phyloP scores from a whole-genome alignment of 352 stramenopile genomes.

The Phytophthora ohioensis region DNA sequence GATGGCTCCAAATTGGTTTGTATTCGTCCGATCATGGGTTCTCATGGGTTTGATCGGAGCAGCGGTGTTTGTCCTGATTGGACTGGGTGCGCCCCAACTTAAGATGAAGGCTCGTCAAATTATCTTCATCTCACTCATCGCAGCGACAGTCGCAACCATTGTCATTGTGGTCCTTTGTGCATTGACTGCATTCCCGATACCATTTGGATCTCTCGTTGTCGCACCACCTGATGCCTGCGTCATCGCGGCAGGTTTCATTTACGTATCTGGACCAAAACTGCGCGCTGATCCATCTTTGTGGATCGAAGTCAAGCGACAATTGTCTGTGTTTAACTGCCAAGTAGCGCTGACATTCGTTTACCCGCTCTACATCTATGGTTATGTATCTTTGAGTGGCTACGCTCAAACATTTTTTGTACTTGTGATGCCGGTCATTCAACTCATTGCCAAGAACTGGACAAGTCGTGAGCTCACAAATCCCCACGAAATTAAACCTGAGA shows the following conservation, averaged over 20 bases:
- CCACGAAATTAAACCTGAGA: neutral
- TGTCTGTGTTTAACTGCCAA: neutral
- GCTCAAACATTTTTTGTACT: neutral
- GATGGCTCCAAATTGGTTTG: neutral
- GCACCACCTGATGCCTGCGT: neutral
- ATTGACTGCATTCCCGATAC: neutral
- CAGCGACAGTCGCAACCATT: neutral
- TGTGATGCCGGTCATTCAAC: neutral
- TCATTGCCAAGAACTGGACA: neutral
- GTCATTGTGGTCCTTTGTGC: neutral
- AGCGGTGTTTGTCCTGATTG: neutral
- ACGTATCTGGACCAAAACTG: neutral
- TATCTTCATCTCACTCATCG: neutral
- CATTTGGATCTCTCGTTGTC: neutral
- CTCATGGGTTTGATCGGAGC: neutral
- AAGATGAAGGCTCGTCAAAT: neutral
- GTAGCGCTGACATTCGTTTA: neutral
- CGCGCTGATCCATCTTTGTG: neutral
- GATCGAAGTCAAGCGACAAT: neutral
- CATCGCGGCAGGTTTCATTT: neutral
- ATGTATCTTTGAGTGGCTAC: neutral
- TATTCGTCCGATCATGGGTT: neutral
- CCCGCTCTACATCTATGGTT: slow-evolving; percentile 5
- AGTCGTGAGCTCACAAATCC: neutral
- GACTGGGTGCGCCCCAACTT: neutral